A percentile compares a stretch with the other conserved stretches of the same genome.
Evolutionary conservation across 768 basidiomycete species (phyloP).

Genomic region (Boletus tylopilopsis): DNA sequence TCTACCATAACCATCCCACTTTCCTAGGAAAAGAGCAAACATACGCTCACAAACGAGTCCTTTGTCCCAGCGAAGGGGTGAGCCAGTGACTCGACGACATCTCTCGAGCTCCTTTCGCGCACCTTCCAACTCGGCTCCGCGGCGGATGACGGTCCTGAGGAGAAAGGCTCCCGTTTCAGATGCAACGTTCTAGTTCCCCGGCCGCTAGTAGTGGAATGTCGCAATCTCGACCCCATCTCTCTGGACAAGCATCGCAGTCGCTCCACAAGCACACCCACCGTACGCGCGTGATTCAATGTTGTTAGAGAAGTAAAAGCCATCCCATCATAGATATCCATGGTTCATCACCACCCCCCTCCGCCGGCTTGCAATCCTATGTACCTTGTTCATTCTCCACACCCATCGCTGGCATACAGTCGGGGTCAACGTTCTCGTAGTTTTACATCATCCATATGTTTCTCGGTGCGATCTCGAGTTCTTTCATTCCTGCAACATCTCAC

Average conservation of each 20-base stretch:
- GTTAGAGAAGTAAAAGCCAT: slow-evolving; percentile 47
- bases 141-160: background rate
- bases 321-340: slow-evolving; percentile 49
- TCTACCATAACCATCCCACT: too few species aligned
- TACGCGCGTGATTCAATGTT: slow-evolving; percentile 42
- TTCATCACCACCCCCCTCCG: slow-evolving; percentile 8
- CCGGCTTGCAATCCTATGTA: slow-evolving; percentile 26
- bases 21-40: too few species aligned
- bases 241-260: slow-evolving; percentile 46
- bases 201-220: slow-evolving; percentile 53
- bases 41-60: too few species aligned
- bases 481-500: slow-evolving; percentile 45
- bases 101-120: background rate
- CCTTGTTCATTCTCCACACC: slow-evolving; percentile 49
- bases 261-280: slow-evolving; percentile 31
- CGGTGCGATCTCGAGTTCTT: slow-evolving; percentile 34
- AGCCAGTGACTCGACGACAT: background rate
- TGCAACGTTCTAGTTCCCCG: slow-evolving; percentile 17
- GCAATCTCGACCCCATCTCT: slow-evolving; percentile 51
- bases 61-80: background rate
- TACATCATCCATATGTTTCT: slow-evolving; percentile 44
- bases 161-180: too few species aligned
- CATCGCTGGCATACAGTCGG: slow-evolving; percentile 51
- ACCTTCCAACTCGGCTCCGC: background rate
- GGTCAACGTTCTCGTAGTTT: slow-evolving; percentile 44